phyloP scores from a whole-genome alignment of 2,329 filamentous ascomycete species.

The Ophiocordyceps australis region DNA sequence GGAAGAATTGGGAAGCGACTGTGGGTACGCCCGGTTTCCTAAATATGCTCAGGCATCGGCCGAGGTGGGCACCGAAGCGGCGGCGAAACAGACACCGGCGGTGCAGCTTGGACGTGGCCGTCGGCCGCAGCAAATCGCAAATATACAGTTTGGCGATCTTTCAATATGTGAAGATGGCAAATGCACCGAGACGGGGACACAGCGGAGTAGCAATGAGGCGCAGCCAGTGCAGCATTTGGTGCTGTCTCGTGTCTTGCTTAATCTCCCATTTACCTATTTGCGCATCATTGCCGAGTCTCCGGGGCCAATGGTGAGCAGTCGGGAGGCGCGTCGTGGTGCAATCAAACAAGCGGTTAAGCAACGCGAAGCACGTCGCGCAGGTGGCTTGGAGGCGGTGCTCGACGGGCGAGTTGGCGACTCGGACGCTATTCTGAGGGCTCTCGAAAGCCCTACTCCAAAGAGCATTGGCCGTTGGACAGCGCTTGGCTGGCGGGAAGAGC shows the following conservation, averaged over 20 bases:
- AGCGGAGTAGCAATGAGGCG: slow-evolving; percentile 8
- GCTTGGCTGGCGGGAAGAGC: slow-evolving; percentile 30
- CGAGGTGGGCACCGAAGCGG: slow-evolving; percentile 6
- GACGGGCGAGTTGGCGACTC: slow-evolving; percentile 15
- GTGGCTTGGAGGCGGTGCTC: slow-evolving; percentile 22
- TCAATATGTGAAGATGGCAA: slow-evolving; percentile 15
- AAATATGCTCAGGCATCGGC: slow-evolving; percentile 4
- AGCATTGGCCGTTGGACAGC: slow-evolving; percentile 24
- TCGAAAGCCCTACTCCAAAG: slow-evolving; percentile 18
- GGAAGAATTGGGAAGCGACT: slow-evolving; percentile 12
- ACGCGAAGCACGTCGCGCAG: slow-evolving; percentile 36
- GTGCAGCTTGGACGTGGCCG: slow-evolving; percentile 17
- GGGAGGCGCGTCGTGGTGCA: slow-evolving; percentile 25
- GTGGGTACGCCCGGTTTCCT: slow-evolving; percentile 24
- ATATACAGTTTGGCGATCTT: slow-evolving; percentile 56
- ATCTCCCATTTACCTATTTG: slow-evolving; percentile 49
- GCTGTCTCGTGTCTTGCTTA: slow-evolving; percentile 50
- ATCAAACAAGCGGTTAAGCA: slow-evolving; percentile 33
- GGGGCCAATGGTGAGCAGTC: too few relatives aligned
- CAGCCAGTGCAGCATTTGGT: slow-evolving; percentile 21
- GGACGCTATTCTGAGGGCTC: slow-evolving; percentile 15
- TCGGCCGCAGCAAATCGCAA: slow-evolving; percentile 34
- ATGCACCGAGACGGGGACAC: slow-evolving; percentile 11
- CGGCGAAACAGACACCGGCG: slow-evolving; percentile 18
- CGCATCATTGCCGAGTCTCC: slow-evolving; percentile 45